Evolutionary conservation across 202 grass and related monocot genomes (phyloP), one percentile per base, ranked within the genome.

Genomic region (Elaeis oleifera): DNA sequence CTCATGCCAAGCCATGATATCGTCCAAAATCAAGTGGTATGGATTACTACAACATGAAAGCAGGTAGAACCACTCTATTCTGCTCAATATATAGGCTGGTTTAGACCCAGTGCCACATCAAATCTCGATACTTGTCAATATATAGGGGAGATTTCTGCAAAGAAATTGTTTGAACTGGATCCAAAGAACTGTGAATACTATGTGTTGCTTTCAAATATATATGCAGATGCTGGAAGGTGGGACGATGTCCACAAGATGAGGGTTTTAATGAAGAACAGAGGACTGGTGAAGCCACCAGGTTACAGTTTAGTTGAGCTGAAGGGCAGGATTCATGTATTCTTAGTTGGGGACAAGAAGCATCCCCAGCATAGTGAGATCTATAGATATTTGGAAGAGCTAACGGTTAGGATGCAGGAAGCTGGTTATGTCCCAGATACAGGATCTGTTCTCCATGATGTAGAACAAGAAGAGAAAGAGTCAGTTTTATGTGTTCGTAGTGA

Each of bases 401-500:
- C 73, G 60, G 67, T 86, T 50, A 84, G 51, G 76, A 83, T 89
- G 71, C 82, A 76, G 71, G 85, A 86, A 77, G 73, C 85, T 22
- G 85, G 90, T 20, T 89, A 95, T 64, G 73, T 81, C 59, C 85
- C 85, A 80, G 87, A 95, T 71, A 89, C 90, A 1, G 55, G 82
- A 39, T 89, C 85, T 20, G 82, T 86, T 79, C 64, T 68, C 64
- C 90, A 95, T 74, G 85, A 95, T 76, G 73, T 95, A 21, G 82
- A 95, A 76, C 82, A 86, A 77, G 90, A 95, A 81, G 90, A 95
- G 68, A 95, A 89, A 70, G 80, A 73, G 31, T 81, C 85, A 39
- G 73, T 80, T 6, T 61, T 95, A 63, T 71, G 74, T 69, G 67
- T 83, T 70, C 90, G 89, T 64, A 89, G 90, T 54, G 90, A 95